phyloP scores from a whole-genome alignment of 177 flowering plant genomes.

The Vitis hybrid region DNA sequence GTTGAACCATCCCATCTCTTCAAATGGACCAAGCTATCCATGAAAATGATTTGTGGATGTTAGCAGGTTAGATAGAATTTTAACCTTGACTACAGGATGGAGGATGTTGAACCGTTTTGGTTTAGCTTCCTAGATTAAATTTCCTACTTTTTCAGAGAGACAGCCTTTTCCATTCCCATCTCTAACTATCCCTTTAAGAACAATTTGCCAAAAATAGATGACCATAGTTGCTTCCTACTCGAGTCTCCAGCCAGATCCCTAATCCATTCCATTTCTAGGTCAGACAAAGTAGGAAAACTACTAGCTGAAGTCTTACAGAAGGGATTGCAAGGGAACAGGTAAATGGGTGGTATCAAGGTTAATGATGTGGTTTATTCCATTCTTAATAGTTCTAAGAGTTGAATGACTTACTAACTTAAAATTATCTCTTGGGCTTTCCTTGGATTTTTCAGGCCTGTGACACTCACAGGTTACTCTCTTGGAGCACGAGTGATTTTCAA shows the following conservation, averaged over 20 bases:
- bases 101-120: not conserved
- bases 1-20: not conserved
- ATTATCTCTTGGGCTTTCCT: slow-evolving; percentile 1
- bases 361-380: not conserved
- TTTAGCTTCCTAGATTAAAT: too few species aligned
- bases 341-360: not conserved
- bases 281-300: slow-evolving; percentile 92
- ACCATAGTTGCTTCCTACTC: not conserved
- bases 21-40: too few species aligned
- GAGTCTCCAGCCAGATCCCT: not conserved
- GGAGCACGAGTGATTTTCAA: slow-evolving; percentile 95
- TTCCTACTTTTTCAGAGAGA: not conserved
- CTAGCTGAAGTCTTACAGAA: slow-evolving; percentile 87
- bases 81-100: not conserved
- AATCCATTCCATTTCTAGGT: slow-evolving; percentile 38
- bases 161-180: not conserved
- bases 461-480: slow-evolving; percentile 88
- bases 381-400: not conserved
- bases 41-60: too few species aligned
- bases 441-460: slow-evolving; percentile 80
- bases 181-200: not conserved
- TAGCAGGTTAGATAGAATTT: not conserved
- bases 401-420: too few species aligned
- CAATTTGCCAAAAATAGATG: not conserved
- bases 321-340: slow-evolving; percentile 93